These are phyloP conservation scores for Talaromyces thailandensis DNA, from an alignment of 495 filamentous ascomycete genomes.

Conservation along the genomic window DNA sequence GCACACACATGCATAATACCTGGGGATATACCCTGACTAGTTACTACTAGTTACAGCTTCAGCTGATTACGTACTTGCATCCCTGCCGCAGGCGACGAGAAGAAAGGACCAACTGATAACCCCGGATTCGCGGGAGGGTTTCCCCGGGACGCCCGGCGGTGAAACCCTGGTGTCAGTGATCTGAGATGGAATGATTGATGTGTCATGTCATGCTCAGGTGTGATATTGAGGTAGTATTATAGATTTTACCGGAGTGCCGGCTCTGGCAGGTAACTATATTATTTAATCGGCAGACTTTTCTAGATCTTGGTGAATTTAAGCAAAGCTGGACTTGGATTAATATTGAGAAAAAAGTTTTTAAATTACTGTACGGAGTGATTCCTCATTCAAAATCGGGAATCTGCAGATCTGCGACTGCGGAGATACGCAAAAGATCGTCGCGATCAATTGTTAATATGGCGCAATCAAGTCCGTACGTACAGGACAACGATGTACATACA, in stretches of 20 bases:
- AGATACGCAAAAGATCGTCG: neutral
- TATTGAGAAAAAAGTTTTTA: too few species aligned
- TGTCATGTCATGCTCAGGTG: neutral
- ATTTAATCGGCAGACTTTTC: too few species aligned
- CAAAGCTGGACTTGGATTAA: neutral
- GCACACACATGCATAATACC: neutral
- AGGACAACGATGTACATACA: too few species aligned
- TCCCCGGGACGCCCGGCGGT: neutral
- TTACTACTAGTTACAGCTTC: neutral
- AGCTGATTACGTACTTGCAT: neutral
- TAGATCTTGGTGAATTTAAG: too few species aligned
- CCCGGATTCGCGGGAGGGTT: neutral
- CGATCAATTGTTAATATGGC: neutral
- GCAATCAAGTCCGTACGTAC: neutral
- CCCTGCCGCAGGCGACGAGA: too few species aligned
- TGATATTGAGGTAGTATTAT: neutral
- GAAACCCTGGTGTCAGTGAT: neutral
- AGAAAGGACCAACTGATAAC: too few species aligned
- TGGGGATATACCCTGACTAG: neutral
- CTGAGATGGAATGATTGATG: neutral
- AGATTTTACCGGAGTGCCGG: neutral
- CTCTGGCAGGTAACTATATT: too few species aligned
- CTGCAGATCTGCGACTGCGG: neutral
- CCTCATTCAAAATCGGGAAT: neutral
- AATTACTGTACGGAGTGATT: neutral